Percentiles rank a stretch among this genome's conserved stretches.
Evolutionary conservation across 2,329 filamentous ascomycete species (phyloP).

Genomic region (Hypoxylon rubiginosum): DNA sequence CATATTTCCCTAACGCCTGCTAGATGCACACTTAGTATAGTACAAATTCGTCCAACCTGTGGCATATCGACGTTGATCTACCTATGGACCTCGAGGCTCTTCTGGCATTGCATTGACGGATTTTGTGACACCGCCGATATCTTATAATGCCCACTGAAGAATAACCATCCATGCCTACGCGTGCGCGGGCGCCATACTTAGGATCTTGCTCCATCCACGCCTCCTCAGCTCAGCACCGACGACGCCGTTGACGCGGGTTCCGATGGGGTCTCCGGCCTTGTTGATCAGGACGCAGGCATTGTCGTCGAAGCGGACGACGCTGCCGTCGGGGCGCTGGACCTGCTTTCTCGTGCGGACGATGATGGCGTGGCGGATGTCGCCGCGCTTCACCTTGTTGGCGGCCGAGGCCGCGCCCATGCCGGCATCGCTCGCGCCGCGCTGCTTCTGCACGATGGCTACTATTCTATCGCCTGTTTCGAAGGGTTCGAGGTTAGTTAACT

Average conservation of each 20-base stretch:
- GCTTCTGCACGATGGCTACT: slow-evolving; percentile 97
- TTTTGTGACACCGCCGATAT: neutral
- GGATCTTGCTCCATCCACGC: slow-evolving; percentile 98
- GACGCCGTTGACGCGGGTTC: slow-evolving; percentile 90
- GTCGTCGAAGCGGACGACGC: slow-evolving; percentile 93
- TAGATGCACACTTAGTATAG: slow-evolving; percentile 38
- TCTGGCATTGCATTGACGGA: neutral
- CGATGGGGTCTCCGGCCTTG: slow-evolving; percentile 95
- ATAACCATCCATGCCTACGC: slow-evolving; percentile 56
- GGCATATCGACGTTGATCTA: neutral
- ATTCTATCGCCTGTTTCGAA: slow-evolving; percentile 84
- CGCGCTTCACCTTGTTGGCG: slow-evolving; percentile 94
- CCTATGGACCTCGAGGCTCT: neutral
- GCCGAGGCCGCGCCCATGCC: slow-evolving; percentile 78
- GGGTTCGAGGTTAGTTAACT: slow-evolving; percentile 11
- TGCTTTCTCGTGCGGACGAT: slow-evolving; percentile 93
- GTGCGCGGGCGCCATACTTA: slow-evolving; percentile 88
- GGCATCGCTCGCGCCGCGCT: slow-evolving; percentile 82
- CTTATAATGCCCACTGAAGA: neutral
- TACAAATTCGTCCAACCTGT: slow-evolving; percentile 25
- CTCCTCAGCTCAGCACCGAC: slow-evolving; percentile 90
- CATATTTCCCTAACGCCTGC: slow-evolving; percentile 30
- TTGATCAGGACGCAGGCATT: slow-evolving; percentile 98
- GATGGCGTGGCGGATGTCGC: slow-evolving; percentile 96
- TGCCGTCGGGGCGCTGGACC: slow-evolving; percentile 88